Percentiles rank a stretch among this genome's conserved stretches.
Evolutionary conservation across 2,329 filamentous ascomycete genomes (phyloP).

Genomic region (Botrytis cinerea): DNA sequence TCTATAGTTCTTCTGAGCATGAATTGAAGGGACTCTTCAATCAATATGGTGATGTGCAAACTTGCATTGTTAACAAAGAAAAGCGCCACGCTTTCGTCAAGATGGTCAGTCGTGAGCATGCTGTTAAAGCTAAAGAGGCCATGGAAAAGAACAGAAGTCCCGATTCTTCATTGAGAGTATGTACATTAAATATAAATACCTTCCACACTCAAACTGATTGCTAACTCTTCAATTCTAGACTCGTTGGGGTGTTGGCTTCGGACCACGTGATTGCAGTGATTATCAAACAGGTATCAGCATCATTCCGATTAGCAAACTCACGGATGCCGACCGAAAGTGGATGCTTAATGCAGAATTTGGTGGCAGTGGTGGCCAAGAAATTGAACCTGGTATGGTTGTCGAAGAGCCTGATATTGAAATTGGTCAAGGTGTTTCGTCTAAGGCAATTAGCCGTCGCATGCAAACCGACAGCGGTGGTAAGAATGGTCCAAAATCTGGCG

Average conservation of each 20-base stretch:
- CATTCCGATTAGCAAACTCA: constrained; percentile 89
- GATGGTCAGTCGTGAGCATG: constrained; percentile 89
- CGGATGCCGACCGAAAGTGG: constrained; percentile 97
- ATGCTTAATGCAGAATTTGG: constrained; percentile 92
- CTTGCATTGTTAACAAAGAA: constrained; percentile 96
- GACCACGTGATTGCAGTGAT: constrained; percentile 94
- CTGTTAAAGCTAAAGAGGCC: constrained; percentile 77
- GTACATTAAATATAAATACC: constrained; percentile 23
- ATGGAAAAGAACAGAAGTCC: constrained; percentile 80
- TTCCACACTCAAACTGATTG: background rate
- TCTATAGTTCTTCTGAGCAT: constrained; percentile 67
- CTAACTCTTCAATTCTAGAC: constrained; percentile 56
- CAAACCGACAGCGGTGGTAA: constrained; percentile 67
- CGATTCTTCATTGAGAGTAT: constrained; percentile 52
- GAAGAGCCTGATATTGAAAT: constrained; percentile 99
- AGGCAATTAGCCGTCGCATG: constrained; percentile 73
- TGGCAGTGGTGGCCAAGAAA: constrained; percentile 80
- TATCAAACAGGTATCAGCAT: constrained; percentile 89
- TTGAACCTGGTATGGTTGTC: constrained; percentile 82
- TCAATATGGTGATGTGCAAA: constrained; percentile 85
- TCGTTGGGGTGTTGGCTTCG: constrained; percentile 96
- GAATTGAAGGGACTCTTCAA: constrained; percentile 81
- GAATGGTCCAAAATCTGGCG: constrained; percentile 62
- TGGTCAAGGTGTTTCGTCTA: constrained; percentile 93
- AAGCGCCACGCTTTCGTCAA: constrained; percentile 99